Evolutionary conservation across 2,329 filamentous ascomycete genomes (phyloP).

Genomic region (Hypoxylon sp.): DNA sequence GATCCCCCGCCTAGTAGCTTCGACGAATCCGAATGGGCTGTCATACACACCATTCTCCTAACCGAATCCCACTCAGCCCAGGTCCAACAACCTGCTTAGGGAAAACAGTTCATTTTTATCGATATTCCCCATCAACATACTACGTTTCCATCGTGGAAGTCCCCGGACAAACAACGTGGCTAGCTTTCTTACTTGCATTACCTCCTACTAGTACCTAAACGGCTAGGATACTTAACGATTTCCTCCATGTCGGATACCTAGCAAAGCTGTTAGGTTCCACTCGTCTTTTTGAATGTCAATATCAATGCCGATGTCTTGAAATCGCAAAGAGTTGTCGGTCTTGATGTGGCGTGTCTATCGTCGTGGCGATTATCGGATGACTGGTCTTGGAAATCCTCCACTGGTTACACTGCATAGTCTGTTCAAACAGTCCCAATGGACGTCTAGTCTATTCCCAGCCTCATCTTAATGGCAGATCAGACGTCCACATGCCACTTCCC

Average conservation of each 20-base stretch:
- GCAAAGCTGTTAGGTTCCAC: constrained; percentile 26
- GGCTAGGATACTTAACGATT: constrained; percentile 17
- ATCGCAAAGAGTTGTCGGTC: neutral
- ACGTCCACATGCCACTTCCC: constrained; percentile 23
- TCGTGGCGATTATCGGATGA: constrained; percentile 21
- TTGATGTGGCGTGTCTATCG: constrained; percentile 17
- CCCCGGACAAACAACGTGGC: constrained; percentile 16
- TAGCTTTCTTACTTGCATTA: constrained; percentile 18
- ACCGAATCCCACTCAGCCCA: constrained; percentile 27
- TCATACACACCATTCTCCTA: constrained; percentile 32
- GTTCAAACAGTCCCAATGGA: neutral
- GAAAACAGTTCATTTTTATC: constrained; percentile 34
- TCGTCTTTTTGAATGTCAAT: constrained; percentile 7
- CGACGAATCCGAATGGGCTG: constrained; percentile 28
- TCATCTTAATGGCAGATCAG: constrained; percentile 10
- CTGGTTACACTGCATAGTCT: neutral
- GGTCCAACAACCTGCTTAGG: constrained; percentile 26
- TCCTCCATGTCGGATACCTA: constrained; percentile 22
- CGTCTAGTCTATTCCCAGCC: constrained; percentile 9
- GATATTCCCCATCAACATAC: constrained; percentile 14
- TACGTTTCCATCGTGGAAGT: constrained; percentile 32
- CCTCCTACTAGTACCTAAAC: constrained; percentile 23
- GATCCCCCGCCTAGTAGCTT: constrained; percentile 32
- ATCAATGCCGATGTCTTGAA: constrained; percentile 19
- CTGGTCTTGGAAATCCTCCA: constrained; percentile 17